phyloP scores from a whole-genome alignment of 2,329 filamentous ascomycete species.

The Fusarium sp. region DNA sequence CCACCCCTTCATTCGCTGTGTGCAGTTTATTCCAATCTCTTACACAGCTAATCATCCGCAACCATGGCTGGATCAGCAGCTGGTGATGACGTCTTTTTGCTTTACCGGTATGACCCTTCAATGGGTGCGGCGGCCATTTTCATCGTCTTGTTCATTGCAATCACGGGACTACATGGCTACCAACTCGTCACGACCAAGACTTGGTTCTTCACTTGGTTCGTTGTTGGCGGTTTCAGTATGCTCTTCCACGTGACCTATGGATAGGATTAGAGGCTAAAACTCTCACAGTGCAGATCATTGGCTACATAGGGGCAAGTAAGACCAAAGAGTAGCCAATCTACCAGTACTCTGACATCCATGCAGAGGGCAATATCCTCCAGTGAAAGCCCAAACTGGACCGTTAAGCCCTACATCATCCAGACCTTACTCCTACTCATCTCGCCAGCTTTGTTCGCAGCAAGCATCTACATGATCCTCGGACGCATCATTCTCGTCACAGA shows the following conservation, averaged over 20 bases:
- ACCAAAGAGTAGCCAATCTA: neutral
- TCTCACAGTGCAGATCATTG: neutral
- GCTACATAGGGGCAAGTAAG: neutral
- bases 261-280: too few species aligned
- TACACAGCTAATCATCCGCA: too few species aligned
- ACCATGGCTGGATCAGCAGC: neutral
- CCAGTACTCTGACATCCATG: neutral
- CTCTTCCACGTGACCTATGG: neutral
- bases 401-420: neutral
- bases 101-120: neutral
- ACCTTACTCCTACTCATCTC: neutral
- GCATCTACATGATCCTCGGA: neutral
- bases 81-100: neutral
- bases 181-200: neutral
- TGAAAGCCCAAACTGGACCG: neutral
- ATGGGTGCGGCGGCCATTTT: neutral
- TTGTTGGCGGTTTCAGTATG: neutral
- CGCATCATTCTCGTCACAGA: neutral
- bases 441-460: neutral
- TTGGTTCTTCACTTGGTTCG: neutral
- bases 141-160: neutral
- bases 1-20: too few species aligned
- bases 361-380: neutral
- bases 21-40: too few species aligned
- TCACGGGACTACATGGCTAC: neutral